Evolutionary conservation across 768 basidiomycete species (phyloP).

Genomic region (Daedaleopsis sinensis): DNA sequence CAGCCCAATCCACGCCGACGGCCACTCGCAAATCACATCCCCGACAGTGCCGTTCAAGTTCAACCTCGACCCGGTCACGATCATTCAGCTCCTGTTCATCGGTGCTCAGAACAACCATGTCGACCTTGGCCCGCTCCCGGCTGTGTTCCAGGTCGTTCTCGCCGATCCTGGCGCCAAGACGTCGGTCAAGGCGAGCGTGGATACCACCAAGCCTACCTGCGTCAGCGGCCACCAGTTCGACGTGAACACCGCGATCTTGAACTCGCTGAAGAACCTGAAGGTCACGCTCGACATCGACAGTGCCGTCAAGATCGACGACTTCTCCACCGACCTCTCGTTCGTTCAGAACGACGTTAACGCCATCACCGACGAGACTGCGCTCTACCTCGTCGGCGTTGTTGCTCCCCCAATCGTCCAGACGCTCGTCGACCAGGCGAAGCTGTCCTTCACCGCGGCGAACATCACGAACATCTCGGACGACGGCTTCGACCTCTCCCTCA

Average conservation of each 20-base stretch:
- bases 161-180: constrained; percentile 54
- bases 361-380: constrained; percentile 58
- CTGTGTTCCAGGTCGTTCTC: constrained; percentile 56
- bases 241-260: constrained; percentile 59
- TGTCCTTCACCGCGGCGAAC: constrained; percentile 59
- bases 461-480: constrained; percentile 51
- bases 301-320: constrained; percentile 65
- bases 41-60: constrained; percentile 60
- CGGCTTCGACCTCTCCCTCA: constrained; percentile 64
- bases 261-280: constrained; percentile 59
- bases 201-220: constrained; percentile 55
- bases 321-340: constrained; percentile 58
- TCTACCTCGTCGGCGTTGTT: constrained; percentile 74
- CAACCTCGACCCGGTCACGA: constrained; percentile 63
- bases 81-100: constrained; percentile 56
- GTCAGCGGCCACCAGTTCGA: constrained; percentile 72
- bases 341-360: constrained; percentile 58
- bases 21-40: constrained; percentile 62
- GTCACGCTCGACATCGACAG: constrained; percentile 61
- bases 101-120: constrained; percentile 58
- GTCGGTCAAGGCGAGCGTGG: constrained; percentile 59
- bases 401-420: constrained; percentile 67
- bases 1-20: constrained; percentile 59
- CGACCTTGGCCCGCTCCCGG: constrained; percentile 59
- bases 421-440: constrained; percentile 57